phyloP scores from a whole-genome alignment of 1,284 basidiomycete species.

The Ceratobasidium sp. region DNA sequence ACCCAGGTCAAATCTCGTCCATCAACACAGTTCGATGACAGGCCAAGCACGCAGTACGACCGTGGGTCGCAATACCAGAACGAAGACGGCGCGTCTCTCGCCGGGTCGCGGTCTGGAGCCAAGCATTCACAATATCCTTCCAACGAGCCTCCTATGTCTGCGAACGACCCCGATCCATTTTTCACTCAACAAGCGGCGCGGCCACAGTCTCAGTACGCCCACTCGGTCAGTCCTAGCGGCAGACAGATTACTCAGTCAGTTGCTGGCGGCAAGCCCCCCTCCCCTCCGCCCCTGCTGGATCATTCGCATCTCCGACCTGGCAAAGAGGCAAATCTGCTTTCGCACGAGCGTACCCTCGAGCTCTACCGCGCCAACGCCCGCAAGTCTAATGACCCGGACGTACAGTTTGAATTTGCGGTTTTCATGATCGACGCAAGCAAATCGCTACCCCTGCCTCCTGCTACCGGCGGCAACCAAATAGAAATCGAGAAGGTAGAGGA shows the following conservation, averaged over 20 bases:
- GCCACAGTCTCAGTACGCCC: slow-evolving; percentile 23
- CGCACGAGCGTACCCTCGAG: slow-evolving; percentile 94
- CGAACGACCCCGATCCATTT: slow-evolving; percentile 42
- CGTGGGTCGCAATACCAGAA: slow-evolving; percentile 21
- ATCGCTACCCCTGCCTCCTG: slow-evolving; percentile 77
- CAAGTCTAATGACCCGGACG: slow-evolving; percentile 97
- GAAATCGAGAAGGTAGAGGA: slow-evolving; percentile 81
- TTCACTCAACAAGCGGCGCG: slow-evolving; percentile 23
- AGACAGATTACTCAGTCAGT: slow-evolving; percentile 23
- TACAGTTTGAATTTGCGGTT: slow-evolving; percentile 98
- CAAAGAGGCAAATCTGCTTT: slow-evolving; percentile 89
- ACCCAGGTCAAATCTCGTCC: slow-evolving; percentile 5
- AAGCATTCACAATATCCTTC: slow-evolving; percentile 18
- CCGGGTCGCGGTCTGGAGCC: slow-evolving; percentile 28
- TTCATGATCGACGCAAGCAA: slow-evolving; percentile 98
- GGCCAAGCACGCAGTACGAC: slow-evolving; percentile 26
- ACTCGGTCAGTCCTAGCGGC: slow-evolving; percentile 27
- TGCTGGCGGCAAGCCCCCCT: slow-evolving; percentile 31
- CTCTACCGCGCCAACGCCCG: slow-evolving; percentile 97
- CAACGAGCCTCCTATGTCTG: slow-evolving; percentile 22
- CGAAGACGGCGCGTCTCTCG: slow-evolving; percentile 36
- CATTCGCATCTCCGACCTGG: slow-evolving; percentile 96
- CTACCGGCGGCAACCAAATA: slow-evolving; percentile 69
- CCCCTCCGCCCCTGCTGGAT: slow-evolving; percentile 68
- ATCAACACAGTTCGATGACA: slow-evolving; percentile 23